Percentiles rank a stretch among this genome's conserved stretches.
Evolutionary conservation across 257 asterid genomes (phyloP).

Genomic region (Galeopsis tetrahit): DNA sequence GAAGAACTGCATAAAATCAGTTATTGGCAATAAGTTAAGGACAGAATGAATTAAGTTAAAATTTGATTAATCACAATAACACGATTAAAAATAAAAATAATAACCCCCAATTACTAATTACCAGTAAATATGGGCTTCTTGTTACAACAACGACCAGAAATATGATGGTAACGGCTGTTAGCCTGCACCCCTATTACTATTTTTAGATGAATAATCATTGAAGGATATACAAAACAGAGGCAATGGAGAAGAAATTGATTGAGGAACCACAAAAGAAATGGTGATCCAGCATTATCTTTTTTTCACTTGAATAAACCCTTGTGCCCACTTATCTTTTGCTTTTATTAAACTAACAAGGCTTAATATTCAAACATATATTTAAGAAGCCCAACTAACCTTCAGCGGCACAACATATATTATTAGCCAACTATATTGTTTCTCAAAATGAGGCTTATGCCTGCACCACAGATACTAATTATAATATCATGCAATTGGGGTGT

Average conservation of each 20-base stretch:
- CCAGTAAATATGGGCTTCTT: background rate
- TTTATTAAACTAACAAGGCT: background rate
- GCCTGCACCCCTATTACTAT: too few species aligned
- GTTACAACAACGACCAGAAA: too few species aligned
- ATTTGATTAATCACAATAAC: background rate
- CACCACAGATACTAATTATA: background rate
- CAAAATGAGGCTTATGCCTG: slow-evolving; percentile 2
- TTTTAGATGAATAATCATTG: too few species aligned
- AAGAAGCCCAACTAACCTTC: background rate
- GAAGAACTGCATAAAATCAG: background rate
- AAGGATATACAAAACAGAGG: too few species aligned
- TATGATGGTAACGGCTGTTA: too few species aligned
- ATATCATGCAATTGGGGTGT: background rate
- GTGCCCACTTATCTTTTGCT: background rate
- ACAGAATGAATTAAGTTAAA: background rate
- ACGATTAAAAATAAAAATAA: background rate
- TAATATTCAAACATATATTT: background rate
- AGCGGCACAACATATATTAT: background rate
- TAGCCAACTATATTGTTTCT: background rate
- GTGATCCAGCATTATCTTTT: background rate
- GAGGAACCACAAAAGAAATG: too few species aligned
- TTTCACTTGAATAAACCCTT: too few species aligned
- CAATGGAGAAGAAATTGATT: too few species aligned
- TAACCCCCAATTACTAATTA: background rate
- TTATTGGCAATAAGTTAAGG: background rate